A percentile compares a stretch with the other conserved stretches of the same genome.
Evolutionary conservation across 2,329 filamentous ascomycete genomes (phyloP).

Genomic region (Xylariaceae sp.): DNA sequence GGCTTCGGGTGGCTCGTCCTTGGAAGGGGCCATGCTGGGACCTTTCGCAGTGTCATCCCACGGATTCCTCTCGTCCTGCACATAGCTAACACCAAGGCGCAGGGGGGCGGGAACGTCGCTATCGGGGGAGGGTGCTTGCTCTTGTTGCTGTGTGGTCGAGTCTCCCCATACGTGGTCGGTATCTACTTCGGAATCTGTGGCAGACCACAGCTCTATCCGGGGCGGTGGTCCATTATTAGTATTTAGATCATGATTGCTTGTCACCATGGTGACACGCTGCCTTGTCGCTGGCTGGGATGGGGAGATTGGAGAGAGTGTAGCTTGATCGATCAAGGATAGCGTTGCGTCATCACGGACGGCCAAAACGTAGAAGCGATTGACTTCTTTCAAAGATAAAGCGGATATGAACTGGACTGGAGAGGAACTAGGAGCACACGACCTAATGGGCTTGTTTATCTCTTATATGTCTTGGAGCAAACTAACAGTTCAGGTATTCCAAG

Average conservation of each 20-base stretch:
- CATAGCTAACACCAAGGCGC: conserved; percentile 31
- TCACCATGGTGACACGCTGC: too few species aligned
- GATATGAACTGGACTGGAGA: too few species aligned
- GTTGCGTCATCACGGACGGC: conserved; percentile 2
- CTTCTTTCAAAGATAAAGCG: too few species aligned
- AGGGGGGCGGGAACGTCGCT: conserved; percentile 29
- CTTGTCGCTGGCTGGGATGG: too few species aligned
- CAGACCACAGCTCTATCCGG: conserved; percentile 31
- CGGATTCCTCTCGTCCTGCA: conserved; percentile 33
- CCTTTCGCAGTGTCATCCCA: conserved; percentile 29
- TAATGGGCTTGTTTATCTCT: too few species aligned
- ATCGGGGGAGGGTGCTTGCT: conserved; percentile 6
- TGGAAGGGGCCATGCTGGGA: conserved; percentile 10
- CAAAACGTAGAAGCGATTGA: too few species aligned
- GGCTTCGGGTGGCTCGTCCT: conserved; percentile 29
- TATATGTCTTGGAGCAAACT: too few species aligned
- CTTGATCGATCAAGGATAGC: neutral
- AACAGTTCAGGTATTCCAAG: too few species aligned
- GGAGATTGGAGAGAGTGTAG: too few species aligned
- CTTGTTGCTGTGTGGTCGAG: conserved; percentile 11
- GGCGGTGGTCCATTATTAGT: conserved; percentile 25
- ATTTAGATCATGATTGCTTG: too few species aligned
- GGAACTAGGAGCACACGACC: too few species aligned
- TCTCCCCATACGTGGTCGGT: conserved; percentile 30
- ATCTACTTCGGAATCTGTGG: conserved; percentile 31